phyloP scores from a whole-genome alignment of 1,284 basidiomycete species.

The Tranzscheliella williamsii region DNA sequence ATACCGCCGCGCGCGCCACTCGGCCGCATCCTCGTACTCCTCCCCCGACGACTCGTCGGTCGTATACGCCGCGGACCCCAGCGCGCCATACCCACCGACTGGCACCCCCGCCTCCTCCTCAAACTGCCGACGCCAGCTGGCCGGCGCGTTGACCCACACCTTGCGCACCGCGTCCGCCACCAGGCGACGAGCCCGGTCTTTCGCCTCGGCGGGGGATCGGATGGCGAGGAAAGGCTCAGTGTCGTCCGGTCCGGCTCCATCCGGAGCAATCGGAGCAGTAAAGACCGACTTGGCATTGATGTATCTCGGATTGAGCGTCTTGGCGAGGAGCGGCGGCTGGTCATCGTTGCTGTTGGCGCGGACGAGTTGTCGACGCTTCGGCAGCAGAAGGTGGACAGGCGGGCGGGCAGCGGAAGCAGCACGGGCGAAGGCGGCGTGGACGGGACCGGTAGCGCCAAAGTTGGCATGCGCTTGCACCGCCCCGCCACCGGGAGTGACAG shows the following conservation, averaged over 20 bases:
- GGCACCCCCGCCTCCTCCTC: constrained; percentile 41
- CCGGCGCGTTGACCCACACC: constrained; percentile 55
- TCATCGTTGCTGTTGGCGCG: neutral
- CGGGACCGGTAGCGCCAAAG: constrained; percentile 35
- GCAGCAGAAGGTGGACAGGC: constrained; percentile 40
- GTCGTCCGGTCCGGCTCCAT: constrained; percentile 39
- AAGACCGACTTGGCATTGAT: constrained; percentile 39
- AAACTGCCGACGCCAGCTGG: constrained; percentile 54
- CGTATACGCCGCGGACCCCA: constrained; percentile 4
- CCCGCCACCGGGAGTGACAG: constrained; percentile 44
- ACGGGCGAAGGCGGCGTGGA: constrained; percentile 41
- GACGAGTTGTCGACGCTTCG: constrained; percentile 6
- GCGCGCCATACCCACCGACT: constrained; percentile 2
- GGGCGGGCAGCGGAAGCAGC: constrained; percentile 40
- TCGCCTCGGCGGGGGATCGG: constrained; percentile 48
- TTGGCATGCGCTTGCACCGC: constrained; percentile 30
- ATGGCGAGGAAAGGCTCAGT: constrained; percentile 54
- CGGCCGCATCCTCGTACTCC: constrained; percentile 25
- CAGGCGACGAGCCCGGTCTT: constrained; percentile 49
- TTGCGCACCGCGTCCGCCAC: constrained; percentile 56
- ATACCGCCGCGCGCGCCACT: constrained; percentile 29
- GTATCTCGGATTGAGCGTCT: constrained; percentile 15
- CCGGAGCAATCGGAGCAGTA: constrained; percentile 45
- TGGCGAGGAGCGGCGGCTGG: constrained; percentile 5
- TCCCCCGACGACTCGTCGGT: constrained; percentile 24